phyloP scores from a whole-genome alignment of 2,329 filamentous ascomycete genomes.

The Fusarium illudens region DNA sequence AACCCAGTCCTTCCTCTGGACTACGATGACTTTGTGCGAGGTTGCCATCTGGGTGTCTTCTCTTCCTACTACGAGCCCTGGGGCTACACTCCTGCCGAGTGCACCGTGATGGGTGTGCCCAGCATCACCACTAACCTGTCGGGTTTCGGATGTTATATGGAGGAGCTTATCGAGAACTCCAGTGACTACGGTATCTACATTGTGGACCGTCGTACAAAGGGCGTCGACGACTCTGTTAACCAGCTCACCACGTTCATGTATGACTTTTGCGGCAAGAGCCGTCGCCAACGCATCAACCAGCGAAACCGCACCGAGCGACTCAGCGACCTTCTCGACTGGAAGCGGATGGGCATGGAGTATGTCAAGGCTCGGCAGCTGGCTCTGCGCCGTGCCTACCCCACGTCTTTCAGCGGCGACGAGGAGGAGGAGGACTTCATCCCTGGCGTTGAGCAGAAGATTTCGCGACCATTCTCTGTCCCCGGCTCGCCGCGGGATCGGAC shows the following conservation, averaged over 20 bases:
- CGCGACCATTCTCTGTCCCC: slow-evolving; percentile 90
- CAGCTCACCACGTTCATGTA: slow-evolving; percentile 89
- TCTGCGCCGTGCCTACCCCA: slow-evolving; percentile 88
- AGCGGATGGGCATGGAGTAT: slow-evolving; percentile 99
- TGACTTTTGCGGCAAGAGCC: slow-evolving; percentile 92
- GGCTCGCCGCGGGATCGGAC: slow-evolving; percentile 89
- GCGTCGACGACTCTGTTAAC: slow-evolving; percentile 96
- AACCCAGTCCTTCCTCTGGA: slow-evolving; percentile 96
- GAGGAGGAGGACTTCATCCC: slow-evolving; percentile 91
- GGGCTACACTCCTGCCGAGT: slow-evolving; percentile 98
- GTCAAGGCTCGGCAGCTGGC: slow-evolving; percentile 96
- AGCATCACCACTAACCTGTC: slow-evolving; percentile 98
- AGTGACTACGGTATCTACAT: slow-evolving; percentile 99
- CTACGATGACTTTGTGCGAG: slow-evolving; percentile 98
- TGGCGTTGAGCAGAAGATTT: slow-evolving; percentile 93
- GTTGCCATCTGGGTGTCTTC: slow-evolving; percentile 95
- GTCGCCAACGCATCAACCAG: slow-evolving; percentile 97
- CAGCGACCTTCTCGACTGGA: slow-evolving; percentile 97
- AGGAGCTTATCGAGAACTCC: slow-evolving; percentile 97
- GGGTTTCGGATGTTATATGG: slow-evolving; percentile 99
- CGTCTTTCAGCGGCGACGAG: slow-evolving; percentile 81
- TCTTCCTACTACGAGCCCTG: slow-evolving; percentile 99
- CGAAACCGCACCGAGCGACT: slow-evolving; percentile 94
- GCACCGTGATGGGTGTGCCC: slow-evolving; percentile 98
- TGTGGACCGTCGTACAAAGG: slow-evolving; percentile 93